Base-by-base conservation (phyloP, 345 rosid genomes). In the Eucalyptus marginata region DNA sequence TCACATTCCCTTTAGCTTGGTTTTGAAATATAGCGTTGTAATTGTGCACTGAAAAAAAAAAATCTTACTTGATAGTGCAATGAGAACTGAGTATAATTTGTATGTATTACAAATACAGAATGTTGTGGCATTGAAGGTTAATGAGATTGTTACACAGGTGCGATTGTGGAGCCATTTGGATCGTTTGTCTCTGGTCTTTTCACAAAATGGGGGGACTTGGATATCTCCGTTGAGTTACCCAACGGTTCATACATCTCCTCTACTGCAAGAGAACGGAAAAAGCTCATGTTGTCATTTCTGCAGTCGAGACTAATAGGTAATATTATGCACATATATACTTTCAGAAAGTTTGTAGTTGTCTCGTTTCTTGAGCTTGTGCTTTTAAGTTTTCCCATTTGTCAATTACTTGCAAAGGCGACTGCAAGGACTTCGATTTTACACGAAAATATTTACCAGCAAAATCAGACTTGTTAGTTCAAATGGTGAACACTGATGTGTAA, bases 181-280 rank as follows among this genome's bases (percentile, higher is more conserved):
- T 96, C 98, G 8, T 95, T 96, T 90, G 94, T 96, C 68, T 96
- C 99, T 40, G 93, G 94, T 88, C 97, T 96, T 90, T 95, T 96
- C 92, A 91, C 95, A 25, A 88, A 92, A 59, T 91, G 95, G 94
- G 98, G 96, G 91, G 99, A 96, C 90, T 90, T 96, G 89, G 98
- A 96, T 90, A 91, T 96, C 89, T 94, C 99, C 87, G 83, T 96
- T 76, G 84, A 76, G 47, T 76, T 76, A 76, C 47, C 84, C 47
- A 76, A 76, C 5, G 47, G 84, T 76, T 76, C 47, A 4, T 40
- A 76, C 47, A 76, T 76, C 84, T 76, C 84, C 47, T 40, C 84
- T 40, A 20, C 47, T 12, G 29, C 15, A 22, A 76, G 84, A 76
- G 84, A 76, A 10, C 47, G 15, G 47, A 76, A 40, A 76, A 40